A percentile compares a stretch with the other conserved stretches of the same genome.
phyloP scores from a whole-genome alignment of 192 early-diverging fungal species.

The Oehlia diaphana region DNA sequence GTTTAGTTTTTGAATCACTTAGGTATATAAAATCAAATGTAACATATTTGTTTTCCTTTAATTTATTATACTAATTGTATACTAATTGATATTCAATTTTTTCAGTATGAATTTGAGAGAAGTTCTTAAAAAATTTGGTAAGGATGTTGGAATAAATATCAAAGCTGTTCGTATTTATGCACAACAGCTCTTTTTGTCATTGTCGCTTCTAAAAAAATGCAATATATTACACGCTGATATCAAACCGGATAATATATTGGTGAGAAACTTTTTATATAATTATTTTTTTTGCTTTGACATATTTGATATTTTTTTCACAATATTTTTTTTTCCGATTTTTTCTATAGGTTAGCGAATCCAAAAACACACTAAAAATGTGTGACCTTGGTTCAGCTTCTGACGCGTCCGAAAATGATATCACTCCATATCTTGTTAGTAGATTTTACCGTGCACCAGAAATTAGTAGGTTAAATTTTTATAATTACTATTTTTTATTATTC shows the following conservation, averaged over 20 bases:
- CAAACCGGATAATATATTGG: conserved; percentile 98
- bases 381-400: conserved; percentile 94
- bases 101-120: conserved; percentile 90
- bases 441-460: conserved; percentile 98
- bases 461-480: conserved; percentile 54
- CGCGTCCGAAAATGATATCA: conserved; percentile 86
- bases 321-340: neutral
- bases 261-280: conserved; percentile 27
- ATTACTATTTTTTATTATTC: neutral
- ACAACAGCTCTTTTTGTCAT: conserved; percentile 83
- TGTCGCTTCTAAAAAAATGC: conserved; percentile 80
- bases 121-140: conserved; percentile 92
- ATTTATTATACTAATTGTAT: too few species aligned
- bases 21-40: conserved; percentile 63
- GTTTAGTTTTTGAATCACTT: conserved; percentile 93
- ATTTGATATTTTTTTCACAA: neutral
- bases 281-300: neutral
- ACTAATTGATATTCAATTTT: conserved; percentile 68
- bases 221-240: conserved; percentile 93
- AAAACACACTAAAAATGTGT: conserved; percentile 83
- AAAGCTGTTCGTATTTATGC: conserved; percentile 91
- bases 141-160: conserved; percentile 90
- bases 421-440: conserved; percentile 92
- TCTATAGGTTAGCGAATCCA: conserved; percentile 56
- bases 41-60: conserved; percentile 63